Evolutionary conservation across 2,329 filamentous ascomycete genomes (phyloP).

Genomic region (Botrytis sinoallii): DNA sequence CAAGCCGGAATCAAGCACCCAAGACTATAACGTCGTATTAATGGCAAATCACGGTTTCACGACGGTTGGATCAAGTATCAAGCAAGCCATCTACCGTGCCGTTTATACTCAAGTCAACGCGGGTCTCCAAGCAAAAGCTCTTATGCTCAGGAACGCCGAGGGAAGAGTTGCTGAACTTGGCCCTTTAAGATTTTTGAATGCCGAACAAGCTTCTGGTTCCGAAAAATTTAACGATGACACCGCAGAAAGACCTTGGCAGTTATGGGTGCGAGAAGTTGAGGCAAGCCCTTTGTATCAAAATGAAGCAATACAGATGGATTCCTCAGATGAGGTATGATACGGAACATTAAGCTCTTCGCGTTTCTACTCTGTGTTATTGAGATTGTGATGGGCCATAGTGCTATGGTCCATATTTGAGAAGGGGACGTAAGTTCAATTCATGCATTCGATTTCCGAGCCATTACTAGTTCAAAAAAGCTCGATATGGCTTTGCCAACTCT

Average conservation of each 20-base stretch:
- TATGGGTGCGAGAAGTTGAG: slow-evolving; percentile 37
- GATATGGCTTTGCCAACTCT: neutral
- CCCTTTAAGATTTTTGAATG: slow-evolving; percentile 21
- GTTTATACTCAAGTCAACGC: slow-evolving; percentile 47
- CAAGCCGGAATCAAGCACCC: slow-evolving; percentile 21
- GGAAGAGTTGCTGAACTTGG: neutral
- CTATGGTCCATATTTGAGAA: neutral
- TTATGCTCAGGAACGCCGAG: slow-evolving; percentile 30
- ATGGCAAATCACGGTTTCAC: slow-evolving; percentile 49
- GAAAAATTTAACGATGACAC: slow-evolving; percentile 34
- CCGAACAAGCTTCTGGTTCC: slow-evolving; percentile 29
- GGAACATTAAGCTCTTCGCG: slow-evolving; percentile 2
- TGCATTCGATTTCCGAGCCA: neutral
- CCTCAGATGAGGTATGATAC: neutral
- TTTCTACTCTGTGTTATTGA: neutral
- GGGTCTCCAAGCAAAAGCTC: slow-evolving; percentile 41
- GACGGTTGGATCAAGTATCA: slow-evolving; percentile 39
- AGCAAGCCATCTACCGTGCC: slow-evolving; percentile 43
- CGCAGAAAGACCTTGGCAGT: slow-evolving; percentile 34
- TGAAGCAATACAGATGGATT: neutral
- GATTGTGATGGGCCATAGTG: neutral
- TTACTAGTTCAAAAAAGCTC: neutral
- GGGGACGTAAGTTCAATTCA: neutral
- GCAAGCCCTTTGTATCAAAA: slow-evolving; percentile 30
- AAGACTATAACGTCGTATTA: slow-evolving; percentile 41